These are phyloP conservation scores for Cryomyces minteri DNA, from an alignment of 495 filamentous ascomycete genomes.

Conservation along the genomic window DNA sequence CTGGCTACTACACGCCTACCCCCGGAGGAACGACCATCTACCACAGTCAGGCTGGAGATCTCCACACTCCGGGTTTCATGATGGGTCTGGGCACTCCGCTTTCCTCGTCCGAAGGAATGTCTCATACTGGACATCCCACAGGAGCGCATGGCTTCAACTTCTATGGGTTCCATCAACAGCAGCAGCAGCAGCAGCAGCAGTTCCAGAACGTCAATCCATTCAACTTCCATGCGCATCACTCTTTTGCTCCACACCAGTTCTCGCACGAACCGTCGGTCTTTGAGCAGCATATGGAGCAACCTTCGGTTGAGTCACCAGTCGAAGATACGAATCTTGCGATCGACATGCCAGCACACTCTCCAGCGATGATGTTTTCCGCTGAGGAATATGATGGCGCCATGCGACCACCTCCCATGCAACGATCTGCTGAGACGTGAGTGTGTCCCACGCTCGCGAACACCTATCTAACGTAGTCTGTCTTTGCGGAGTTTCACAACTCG, in stretches of 20 bases:
- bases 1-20: conserved; percentile 77
- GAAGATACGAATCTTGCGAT: conserved; percentile 20
- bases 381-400: conserved; percentile 12
- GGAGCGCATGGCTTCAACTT: conserved; percentile 16
- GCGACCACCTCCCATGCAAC: background rate
- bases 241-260: conserved; percentile 68
- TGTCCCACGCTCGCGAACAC: too few species aligned
- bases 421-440: background rate
- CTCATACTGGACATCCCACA: conserved; percentile 33
- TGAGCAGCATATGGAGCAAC: conserved; percentile 47
- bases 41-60: conserved; percentile 70
- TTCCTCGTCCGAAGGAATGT: conserved; percentile 43
- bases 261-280: conserved; percentile 58
- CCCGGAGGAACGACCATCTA: conserved; percentile 67
- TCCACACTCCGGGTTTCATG: conserved; percentile 63
- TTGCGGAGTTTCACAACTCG: background rate
- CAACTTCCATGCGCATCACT: conserved; percentile 32
- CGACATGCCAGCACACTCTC: conserved; percentile 21
- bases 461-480: too few species aligned
- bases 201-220: conserved; percentile 66
- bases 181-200: conserved; percentile 29
- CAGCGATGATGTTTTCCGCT: conserved; percentile 16
- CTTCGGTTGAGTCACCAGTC: conserved; percentile 25
- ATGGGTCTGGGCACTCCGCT: conserved; percentile 71
- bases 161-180: conserved; percentile 23